phyloP scores from a whole-genome alignment of 2,329 filamentous ascomycete genomes.

The Shiraia bambusicola region DNA sequence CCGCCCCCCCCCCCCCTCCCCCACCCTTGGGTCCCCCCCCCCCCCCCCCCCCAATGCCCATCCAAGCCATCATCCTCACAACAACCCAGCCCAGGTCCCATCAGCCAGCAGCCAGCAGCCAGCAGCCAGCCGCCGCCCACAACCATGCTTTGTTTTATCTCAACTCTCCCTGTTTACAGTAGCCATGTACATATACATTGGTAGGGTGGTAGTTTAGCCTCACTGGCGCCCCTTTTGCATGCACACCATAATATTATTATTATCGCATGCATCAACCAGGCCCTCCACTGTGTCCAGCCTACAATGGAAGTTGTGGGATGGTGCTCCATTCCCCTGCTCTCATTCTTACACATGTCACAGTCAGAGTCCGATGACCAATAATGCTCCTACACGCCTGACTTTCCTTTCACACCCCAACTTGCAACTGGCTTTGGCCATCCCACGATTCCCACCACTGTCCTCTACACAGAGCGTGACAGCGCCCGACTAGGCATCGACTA shows the following conservation, averaged over 20 bases:
- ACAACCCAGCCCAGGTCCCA: no score
- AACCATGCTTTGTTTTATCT: slow-evolving; percentile 3
- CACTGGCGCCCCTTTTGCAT: no score
- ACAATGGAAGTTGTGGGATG: slow-evolving; percentile 10
- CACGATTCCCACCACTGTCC: slow-evolving; percentile 18
- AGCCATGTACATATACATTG: no score
- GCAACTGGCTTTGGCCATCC: slow-evolving; percentile 15
- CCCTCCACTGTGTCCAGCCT: slow-evolving; percentile 1
- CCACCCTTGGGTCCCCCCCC: no score
- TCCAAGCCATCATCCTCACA: no score
- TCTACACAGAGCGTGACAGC: no score
- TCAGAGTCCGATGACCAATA: slow-evolving; percentile 21
- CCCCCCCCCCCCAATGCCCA: no score
- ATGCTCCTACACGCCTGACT: slow-evolving; percentile 8
- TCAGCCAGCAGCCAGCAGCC: neutral
- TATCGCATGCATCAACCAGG: neutral
- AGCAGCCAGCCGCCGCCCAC: slow-evolving; percentile 1
- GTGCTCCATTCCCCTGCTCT: slow-evolving; percentile 12
- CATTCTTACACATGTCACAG: slow-evolving; percentile 7
- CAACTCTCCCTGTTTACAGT: no score
- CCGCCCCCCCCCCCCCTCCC: no score
- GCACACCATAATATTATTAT: slow-evolving; percentile 2
- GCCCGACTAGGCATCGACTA: no score
- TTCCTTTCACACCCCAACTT: no score
- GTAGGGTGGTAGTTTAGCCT: no score